Evolutionary conservation across 345 rosid species (phyloP).

Genomic region (Tarenaya hassleriana): DNA sequence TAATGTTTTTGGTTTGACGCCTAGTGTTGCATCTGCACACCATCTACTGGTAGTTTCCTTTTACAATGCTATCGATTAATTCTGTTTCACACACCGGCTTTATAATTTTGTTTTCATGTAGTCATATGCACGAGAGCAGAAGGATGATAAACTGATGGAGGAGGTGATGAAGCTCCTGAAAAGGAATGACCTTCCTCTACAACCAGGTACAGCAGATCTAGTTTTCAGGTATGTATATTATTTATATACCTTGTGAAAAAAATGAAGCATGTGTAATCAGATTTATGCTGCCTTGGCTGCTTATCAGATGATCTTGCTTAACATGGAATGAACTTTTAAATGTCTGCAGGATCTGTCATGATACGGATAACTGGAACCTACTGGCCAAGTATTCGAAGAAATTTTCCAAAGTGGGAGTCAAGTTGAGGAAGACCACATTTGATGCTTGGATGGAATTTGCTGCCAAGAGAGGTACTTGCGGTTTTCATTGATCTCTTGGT

Average conservation of each 20-base stretch:
- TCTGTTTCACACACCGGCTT: constrained; percentile 5
- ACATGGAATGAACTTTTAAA: constrained; percentile 20
- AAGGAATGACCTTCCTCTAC: constrained; percentile 48
- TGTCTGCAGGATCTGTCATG: constrained; percentile 60
- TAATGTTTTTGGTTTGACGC: constrained; percentile 72
- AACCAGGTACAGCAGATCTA: constrained; percentile 76
- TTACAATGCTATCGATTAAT: not conserved
- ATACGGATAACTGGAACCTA: constrained; percentile 56
- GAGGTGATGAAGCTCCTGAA: constrained; percentile 63
- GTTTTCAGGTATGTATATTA: constrained; percentile 55
- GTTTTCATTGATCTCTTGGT: not conserved
- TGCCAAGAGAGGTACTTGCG: constrained; percentile 51
- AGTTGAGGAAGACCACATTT: constrained; percentile 57
- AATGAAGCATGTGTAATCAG: not conserved
- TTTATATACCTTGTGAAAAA: not conserved
- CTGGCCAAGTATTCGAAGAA: constrained; percentile 50
- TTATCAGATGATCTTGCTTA: not conserved
- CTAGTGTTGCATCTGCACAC: constrained; percentile 66
- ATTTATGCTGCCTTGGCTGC: too few species aligned
- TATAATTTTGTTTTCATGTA: constrained; percentile 24
- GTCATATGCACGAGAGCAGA: constrained; percentile 58
- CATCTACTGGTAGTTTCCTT: constrained; percentile 59
- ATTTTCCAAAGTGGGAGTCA: constrained; percentile 62
- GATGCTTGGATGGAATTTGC: constrained; percentile 83
- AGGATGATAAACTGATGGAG: constrained; percentile 53